These are phyloP conservation scores for Proteromonas lacertae DNA, from an alignment of 352 stramenopile species.

Conservation along the genomic window DNA sequence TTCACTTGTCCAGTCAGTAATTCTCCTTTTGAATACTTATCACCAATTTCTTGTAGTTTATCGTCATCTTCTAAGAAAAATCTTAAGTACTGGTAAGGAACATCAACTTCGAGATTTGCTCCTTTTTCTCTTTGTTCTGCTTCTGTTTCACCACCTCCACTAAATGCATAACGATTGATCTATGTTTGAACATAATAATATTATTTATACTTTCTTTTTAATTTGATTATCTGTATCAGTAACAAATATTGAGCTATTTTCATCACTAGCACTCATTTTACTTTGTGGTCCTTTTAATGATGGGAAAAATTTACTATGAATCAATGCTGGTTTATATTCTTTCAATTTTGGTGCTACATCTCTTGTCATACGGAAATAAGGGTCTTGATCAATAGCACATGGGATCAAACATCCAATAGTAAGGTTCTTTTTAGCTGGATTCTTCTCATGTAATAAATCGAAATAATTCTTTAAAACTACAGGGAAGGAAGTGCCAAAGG, in stretches of 20 bases:
- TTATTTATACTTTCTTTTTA: too few species aligned
- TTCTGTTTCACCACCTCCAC: slow-evolving; percentile 80
- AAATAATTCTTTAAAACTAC: too few species aligned
- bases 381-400: slow-evolving; percentile 91
- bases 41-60: slow-evolving; percentile 42
- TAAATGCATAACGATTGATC: slow-evolving; percentile 34
- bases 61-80: slow-evolving; percentile 98
- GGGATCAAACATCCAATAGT: slow-evolving; percentile 89
- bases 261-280: slow-evolving; percentile 91
- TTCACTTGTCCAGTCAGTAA: slow-evolving; percentile 88
- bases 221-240: slow-evolving; percentile 88
- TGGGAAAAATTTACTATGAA: slow-evolving; percentile 99
- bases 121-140: slow-evolving; percentile 90
- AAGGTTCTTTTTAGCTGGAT: slow-evolving; percentile 24
- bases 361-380: slow-evolving; percentile 89
- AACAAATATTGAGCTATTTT: slow-evolving; percentile 89
- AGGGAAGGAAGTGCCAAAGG: slow-evolving; percentile 41
- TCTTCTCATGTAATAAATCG: too few species aligned
- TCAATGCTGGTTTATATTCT: slow-evolving; percentile 61
- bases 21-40: slow-evolving; percentile 69
- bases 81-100: slow-evolving; percentile 86
- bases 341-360: slow-evolving; percentile 85
- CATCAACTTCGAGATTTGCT: slow-evolving; percentile 88
- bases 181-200: slow-evolving; percentile 14
- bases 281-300: slow-evolving; percentile 45